phyloP scores from a whole-genome alignment of 2,329 filamentous ascomycete genomes.

The Fusarium ramigenum region DNA sequence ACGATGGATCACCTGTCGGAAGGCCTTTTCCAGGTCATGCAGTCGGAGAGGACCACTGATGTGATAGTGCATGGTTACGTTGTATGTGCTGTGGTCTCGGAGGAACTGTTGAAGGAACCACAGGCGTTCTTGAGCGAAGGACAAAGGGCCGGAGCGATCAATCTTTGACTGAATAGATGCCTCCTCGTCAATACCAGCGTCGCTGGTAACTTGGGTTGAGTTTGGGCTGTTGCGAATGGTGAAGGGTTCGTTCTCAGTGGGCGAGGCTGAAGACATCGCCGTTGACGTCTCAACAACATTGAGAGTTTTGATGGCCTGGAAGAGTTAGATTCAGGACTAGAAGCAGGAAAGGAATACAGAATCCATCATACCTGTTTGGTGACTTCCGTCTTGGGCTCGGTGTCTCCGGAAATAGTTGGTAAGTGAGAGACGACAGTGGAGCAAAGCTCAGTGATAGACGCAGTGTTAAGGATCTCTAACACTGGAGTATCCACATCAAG shows the following conservation, averaged over 20 bases:
- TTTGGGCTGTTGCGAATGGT: background rate
- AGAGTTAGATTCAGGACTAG: background rate
- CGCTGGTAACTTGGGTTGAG: background rate
- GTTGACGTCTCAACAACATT: background rate
- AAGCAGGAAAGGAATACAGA: background rate
- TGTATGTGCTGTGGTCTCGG: background rate
- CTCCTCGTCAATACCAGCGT: background rate
- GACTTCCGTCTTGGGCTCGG: background rate
- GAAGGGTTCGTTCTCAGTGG: background rate
- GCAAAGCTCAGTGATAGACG: conserved; percentile 9
- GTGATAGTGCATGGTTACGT: background rate
- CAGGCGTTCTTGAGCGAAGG: conserved; percentile 1
- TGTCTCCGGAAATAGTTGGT: background rate
- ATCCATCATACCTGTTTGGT: background rate
- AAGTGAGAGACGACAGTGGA: background rate
- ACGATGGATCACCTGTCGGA: background rate
- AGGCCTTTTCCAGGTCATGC: background rate
- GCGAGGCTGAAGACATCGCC: background rate
- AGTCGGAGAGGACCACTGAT: background rate
- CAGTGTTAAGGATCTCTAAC: conserved; percentile 47
- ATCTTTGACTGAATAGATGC: background rate
- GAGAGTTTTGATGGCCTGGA: background rate
- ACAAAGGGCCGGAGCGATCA: background rate
- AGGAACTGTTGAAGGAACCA: conserved; percentile 17
- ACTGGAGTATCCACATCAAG: conserved; percentile 55